These are phyloP conservation scores for Ustilago xerochloae DNA, from an alignment of 1,284 basidiomycete species.

Conservation along the genomic window DNA sequence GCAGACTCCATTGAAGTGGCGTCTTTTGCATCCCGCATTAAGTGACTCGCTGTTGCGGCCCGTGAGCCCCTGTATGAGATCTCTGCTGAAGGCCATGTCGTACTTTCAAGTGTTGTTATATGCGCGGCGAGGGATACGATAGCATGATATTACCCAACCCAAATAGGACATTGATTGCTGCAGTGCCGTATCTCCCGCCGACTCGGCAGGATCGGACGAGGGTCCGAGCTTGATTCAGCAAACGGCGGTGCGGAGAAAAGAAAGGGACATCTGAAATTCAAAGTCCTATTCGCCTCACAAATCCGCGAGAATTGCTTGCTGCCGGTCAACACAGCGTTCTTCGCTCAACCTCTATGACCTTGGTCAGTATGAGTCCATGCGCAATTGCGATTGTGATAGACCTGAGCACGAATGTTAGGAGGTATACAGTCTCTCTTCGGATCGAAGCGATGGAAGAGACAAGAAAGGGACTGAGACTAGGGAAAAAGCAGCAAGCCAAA, in stretches of 20 bases:
- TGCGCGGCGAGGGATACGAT: too few species aligned
- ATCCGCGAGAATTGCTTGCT: too few species aligned
- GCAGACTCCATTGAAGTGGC: not conserved
- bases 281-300: conserved; percentile 29
- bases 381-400: too few species aligned
- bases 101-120: not conserved
- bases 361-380: not conserved
- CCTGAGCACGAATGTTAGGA: too few species aligned
- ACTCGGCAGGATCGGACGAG: conserved; percentile 14
- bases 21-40: not conserved
- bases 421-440: too few species aligned
- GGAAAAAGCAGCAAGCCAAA: too few species aligned
- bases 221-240: conserved; percentile 5
- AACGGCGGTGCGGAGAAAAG: not conserved
- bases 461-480: too few species aligned
- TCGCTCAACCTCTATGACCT: not conserved
- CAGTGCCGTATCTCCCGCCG: not conserved
- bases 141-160: too few species aligned
- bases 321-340: not conserved
- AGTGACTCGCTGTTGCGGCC: not conserved
- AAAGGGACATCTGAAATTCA: not conserved
- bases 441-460: too few species aligned
- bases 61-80: not conserved
- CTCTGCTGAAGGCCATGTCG: not conserved
- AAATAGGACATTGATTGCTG: too few species aligned